Conservation (phyloP, 371 early-diverging fungal genomes). For the Mortierella sp. region DNA sequence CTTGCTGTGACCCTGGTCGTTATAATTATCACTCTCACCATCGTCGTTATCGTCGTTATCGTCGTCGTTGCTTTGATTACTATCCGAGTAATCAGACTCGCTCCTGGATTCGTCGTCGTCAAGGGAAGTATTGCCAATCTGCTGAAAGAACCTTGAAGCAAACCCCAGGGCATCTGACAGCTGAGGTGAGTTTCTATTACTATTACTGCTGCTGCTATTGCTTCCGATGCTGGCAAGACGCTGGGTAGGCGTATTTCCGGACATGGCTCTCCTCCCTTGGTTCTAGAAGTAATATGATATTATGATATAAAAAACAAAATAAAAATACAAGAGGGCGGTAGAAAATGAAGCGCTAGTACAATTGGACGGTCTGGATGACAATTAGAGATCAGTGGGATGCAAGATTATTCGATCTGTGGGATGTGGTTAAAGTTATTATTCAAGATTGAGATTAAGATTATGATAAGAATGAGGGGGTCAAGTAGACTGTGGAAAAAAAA, state of each 20-base stretch:
- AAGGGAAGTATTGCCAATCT: constrained; percentile 37
- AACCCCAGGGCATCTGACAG: constrained; percentile 45
- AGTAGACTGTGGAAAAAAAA: no score
- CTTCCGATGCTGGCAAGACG: neutral
- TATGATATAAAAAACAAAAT: neutral
- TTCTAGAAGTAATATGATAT: neutral
- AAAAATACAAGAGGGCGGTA: neutral
- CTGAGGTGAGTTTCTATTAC: constrained; percentile 19
- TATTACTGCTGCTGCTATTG: constrained; percentile 5
- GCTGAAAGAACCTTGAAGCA: constrained; percentile 51
- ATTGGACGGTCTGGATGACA: neutral
- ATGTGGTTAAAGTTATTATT: no score
- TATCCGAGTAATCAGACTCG: constrained; percentile 26
- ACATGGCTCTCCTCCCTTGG: constrained; percentile 6
- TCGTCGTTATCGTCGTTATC: neutral
- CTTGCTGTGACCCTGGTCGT: neutral
- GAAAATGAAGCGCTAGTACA: neutral
- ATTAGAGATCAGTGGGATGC: neutral
- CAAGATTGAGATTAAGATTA: no score
- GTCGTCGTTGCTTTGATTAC: constrained; percentile 9
- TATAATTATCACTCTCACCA: constrained; percentile 1
- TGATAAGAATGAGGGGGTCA: no score
- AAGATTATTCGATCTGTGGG: no score
- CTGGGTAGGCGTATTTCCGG: constrained; percentile 2
- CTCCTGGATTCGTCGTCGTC: constrained; percentile 34